These are phyloP conservation scores for Teratosphaeria nubilosa DNA, from an alignment of 2,329 filamentous ascomycete species.

Conservation along the genomic window DNA sequence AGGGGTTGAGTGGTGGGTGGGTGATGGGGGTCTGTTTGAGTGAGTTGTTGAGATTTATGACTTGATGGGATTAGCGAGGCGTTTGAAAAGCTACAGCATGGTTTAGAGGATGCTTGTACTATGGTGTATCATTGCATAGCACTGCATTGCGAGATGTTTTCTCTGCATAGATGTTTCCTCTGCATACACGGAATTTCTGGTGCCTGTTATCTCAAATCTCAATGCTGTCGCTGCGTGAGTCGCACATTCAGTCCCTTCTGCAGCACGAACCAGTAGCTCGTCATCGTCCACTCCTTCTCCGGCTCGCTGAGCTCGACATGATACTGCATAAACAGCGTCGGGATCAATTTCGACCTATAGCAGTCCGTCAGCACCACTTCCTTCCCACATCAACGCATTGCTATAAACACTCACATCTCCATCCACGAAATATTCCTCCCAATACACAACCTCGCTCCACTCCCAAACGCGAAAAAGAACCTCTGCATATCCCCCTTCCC, in stretches of 20 bases:
- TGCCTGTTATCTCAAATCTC: neutral
- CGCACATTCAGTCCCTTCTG: slow-evolving; percentile 20
- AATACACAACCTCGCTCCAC: slow-evolving; percentile 20
- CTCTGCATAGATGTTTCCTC: neutral
- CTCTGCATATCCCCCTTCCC: slow-evolving; percentile 17
- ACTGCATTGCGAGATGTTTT: neutral
- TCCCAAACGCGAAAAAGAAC: slow-evolving; percentile 28
- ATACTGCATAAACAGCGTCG: slow-evolving; percentile 26
- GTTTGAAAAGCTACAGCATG: neutral
- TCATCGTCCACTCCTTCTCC: slow-evolving; percentile 21
- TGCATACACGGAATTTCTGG: neutral
- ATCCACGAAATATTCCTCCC: slow-evolving; percentile 26
- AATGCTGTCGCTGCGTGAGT: slow-evolving; percentile 6
- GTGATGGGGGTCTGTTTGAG: too few species aligned
- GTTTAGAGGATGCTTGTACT: neutral
- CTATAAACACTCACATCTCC: slow-evolving; percentile 3
- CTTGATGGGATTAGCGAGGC: neutral
- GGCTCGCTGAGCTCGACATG: slow-evolving; percentile 25
- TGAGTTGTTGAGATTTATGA: neutral
- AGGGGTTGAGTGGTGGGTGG: slow-evolving; percentile 23
- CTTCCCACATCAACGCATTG: too few species aligned
- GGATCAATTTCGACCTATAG: slow-evolving; percentile 22
- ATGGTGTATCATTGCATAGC: slow-evolving; percentile 2
- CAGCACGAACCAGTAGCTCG: slow-evolving; percentile 24
- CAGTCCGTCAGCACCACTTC: too few species aligned